Evolutionary conservation across 768 basidiomycete genomes (phyloP).

Genomic region (Mycena indigotica): DNA sequence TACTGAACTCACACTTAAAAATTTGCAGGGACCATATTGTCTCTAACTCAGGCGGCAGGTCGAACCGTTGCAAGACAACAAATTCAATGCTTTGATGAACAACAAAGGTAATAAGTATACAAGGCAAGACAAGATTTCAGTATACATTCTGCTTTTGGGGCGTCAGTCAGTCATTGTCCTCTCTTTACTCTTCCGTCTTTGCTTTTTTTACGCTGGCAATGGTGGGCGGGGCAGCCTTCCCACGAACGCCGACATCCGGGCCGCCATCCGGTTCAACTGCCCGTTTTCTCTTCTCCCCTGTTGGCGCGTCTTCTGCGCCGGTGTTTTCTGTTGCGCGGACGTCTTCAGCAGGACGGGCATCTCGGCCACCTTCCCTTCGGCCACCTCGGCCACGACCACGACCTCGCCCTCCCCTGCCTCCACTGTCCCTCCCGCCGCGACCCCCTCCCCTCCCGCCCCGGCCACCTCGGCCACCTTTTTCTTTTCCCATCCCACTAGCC

Average conservation of each 20-base stretch:
- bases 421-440: conserved; percentile 44
- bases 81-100: too few species aligned
- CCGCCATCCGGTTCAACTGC: conserved; percentile 80
- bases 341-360: conserved; percentile 21
- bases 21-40: too few species aligned
- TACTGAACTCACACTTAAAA: too few species aligned
- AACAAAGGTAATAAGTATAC: too few species aligned
- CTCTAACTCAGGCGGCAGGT: too few species aligned
- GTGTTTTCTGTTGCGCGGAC: conserved; percentile 15
- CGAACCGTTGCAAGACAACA: neutral
- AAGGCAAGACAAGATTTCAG: neutral
- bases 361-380: conserved; percentile 31
- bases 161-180: too few species aligned
- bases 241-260: conserved; percentile 65
- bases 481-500: conserved; percentile 20
- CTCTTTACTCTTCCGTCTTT: conserved; percentile 44
- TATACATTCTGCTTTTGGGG: conserved; percentile 27
- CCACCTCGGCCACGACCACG: conserved; percentile 45
- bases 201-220: conserved; percentile 48
- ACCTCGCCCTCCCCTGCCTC: conserved; percentile 51
- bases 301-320: conserved; percentile 42
- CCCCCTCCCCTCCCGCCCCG: conserved; percentile 38
- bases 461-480: conserved; percentile 21
- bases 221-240: conserved; percentile 58
- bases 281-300: conserved; percentile 77